Percentiles rank a stretch among this genome's conserved stretches.
Conservation (phyloP, 257 asterid genomes). For the Nicotiana benthamiana region DNA sequence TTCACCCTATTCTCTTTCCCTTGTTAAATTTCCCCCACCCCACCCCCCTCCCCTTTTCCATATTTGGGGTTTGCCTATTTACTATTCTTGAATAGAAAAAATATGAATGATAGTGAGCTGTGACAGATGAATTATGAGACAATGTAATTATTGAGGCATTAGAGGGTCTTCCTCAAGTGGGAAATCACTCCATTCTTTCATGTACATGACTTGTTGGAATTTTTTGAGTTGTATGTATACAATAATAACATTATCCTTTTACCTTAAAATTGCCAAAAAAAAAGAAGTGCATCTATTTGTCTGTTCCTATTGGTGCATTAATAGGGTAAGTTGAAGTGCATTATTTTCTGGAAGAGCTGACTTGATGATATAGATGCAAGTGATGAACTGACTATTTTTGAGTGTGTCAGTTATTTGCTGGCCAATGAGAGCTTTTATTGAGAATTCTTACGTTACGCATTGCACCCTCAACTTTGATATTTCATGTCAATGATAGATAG, state of each 20-base stretch:
- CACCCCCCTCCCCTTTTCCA: background rate
- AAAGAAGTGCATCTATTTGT: background rate
- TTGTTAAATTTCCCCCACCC: background rate
- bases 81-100: background rate
- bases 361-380: background rate
- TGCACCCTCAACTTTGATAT: background rate
- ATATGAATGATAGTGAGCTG: constrained; percentile 2
- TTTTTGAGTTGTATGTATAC: constrained; percentile 1
- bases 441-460: background rate
- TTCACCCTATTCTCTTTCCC: background rate
- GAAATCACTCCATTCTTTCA: constrained; percentile 1
- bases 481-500: constrained; percentile 17
- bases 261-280: constrained; percentile 6
- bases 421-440: constrained; percentile 6
- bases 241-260: background rate
- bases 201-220: background rate
- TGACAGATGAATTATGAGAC: constrained; percentile 9
- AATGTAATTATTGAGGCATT: constrained; percentile 16
- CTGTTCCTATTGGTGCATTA: background rate
- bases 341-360: background rate
- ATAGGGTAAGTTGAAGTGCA: background rate
- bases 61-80: constrained; percentile 5
- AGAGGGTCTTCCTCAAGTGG: constrained; percentile 8
- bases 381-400: background rate
- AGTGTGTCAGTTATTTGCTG: constrained; percentile 14